Conservation (phyloP, 2,329 filamentous ascomycete genomes). For the Paraphaeosphaeria minitans region DNA sequence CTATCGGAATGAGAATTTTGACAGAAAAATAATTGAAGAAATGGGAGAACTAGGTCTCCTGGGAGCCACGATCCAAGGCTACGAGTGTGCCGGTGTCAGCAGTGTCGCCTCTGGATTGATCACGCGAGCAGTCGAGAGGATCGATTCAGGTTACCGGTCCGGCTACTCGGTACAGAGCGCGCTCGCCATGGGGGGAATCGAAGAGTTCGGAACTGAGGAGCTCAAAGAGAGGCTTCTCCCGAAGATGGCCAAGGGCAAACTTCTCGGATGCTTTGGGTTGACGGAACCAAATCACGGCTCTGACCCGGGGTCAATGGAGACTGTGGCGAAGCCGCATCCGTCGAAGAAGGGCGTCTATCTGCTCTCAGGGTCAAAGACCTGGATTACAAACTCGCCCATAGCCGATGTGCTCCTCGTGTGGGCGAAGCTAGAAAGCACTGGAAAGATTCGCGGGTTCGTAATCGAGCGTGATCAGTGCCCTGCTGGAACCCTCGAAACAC, state of each 20-base stretch:
- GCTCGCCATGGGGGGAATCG: slow-evolving; percentile 89
- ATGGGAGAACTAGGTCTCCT: slow-evolving; percentile 93
- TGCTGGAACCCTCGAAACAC: slow-evolving; percentile 86
- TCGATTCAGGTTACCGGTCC: slow-evolving; percentile 89
- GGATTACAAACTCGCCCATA: slow-evolving; percentile 95
- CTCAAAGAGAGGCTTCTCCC: slow-evolving; percentile 85
- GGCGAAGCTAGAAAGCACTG: slow-evolving; percentile 89
- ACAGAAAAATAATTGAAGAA: slow-evolving; percentile 81
- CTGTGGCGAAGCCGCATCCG: slow-evolving; percentile 80
- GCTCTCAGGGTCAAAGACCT: slow-evolving; percentile 84
- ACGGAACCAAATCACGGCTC: slow-evolving; percentile 94
- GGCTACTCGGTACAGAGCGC: slow-evolving; percentile 94
- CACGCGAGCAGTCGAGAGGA: slow-evolving; percentile 85
- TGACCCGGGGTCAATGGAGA: slow-evolving; percentile 91
- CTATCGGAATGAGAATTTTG: slow-evolving; percentile 85
- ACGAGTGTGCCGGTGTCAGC: slow-evolving; percentile 85
- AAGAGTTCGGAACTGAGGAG: slow-evolving; percentile 85
- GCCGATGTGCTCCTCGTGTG: slow-evolving; percentile 84
- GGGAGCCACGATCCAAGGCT: slow-evolving; percentile 83
- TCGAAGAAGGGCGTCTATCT: slow-evolving; percentile 81
- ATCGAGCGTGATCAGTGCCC: slow-evolving; percentile 86
- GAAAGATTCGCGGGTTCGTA: slow-evolving; percentile 92
- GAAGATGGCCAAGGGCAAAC: slow-evolving; percentile 78
- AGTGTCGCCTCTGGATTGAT: slow-evolving; percentile 89
- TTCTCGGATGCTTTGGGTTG: slow-evolving; percentile 84